Evolutionary conservation across 2,329 filamentous ascomycete species (phyloP).

Genomic region (Mollisiaceae sp.): DNA sequence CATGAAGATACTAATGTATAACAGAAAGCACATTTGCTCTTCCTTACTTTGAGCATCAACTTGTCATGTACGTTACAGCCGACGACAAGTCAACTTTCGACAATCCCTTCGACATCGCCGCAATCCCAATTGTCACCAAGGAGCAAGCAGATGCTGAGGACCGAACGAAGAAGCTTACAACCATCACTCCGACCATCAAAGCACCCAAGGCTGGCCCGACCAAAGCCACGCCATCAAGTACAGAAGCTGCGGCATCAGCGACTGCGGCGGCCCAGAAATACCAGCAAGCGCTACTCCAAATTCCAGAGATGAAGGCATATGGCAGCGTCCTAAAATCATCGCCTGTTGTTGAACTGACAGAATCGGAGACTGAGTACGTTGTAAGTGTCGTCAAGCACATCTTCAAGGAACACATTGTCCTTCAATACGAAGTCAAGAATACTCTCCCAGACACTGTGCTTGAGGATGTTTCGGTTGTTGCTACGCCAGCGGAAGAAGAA

Average conservation of each 20-base stretch:
- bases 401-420: conserved; percentile 94
- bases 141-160: conserved; percentile 97
- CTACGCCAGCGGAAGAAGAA: conserved; percentile 80
- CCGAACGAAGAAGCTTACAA: conserved; percentile 94
- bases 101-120: conserved; percentile 85
- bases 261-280: conserved; percentile 87
- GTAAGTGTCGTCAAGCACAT: conserved; percentile 94
- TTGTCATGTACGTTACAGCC: conserved; percentile 96
- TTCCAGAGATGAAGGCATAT: conserved; percentile 90
- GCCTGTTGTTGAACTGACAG: conserved; percentile 83
- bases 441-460: conserved; percentile 89
- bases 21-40: conserved; percentile 94
- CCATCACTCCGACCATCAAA: conserved; percentile 90
- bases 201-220: conserved; percentile 80
- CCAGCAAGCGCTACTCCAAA: conserved; percentile 81
- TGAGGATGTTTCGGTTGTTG: conserved; percentile 85
- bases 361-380: conserved; percentile 97
- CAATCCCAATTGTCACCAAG: conserved; percentile 89
- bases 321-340: conserved; percentile 93
- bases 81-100: conserved; percentile 87
- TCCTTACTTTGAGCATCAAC: conserved; percentile 92
- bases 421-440: conserved; percentile 98
- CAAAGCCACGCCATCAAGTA: conserved; percentile 71
- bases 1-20: conserved; percentile 39
- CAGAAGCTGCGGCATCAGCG: conserved; percentile 77